Evolutionary conservation across 2,329 filamentous ascomycete genomes (phyloP).

Genomic region (Aspergillus ochraceoroseus): DNA sequence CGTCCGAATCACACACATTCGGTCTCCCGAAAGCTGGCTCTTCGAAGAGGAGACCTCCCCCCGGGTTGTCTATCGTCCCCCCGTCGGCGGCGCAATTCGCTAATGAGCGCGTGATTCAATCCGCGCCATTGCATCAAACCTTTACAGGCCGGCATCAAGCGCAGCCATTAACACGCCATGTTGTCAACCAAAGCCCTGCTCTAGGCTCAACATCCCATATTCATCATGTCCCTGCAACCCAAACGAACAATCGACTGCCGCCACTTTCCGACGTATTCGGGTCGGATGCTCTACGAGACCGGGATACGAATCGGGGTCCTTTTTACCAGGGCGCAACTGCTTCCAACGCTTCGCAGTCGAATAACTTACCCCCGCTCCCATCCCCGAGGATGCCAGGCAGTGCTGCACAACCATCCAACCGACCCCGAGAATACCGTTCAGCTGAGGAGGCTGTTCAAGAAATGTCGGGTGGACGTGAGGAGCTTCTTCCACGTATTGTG

Average conservation of each 20-base stretch:
- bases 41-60: constrained; percentile 59
- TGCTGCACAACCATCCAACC: constrained; percentile 50
- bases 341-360: constrained; percentile 60
- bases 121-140: constrained; percentile 86
- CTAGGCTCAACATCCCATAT: constrained; percentile 82
- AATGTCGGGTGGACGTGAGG: constrained; percentile 82
- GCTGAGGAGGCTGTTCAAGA: constrained; percentile 93
- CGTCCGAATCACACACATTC: constrained; percentile 45
- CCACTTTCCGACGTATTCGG: constrained; percentile 94
- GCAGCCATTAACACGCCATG: constrained; percentile 69
- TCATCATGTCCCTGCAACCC: constrained; percentile 79
- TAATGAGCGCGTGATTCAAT: constrained; percentile 92
- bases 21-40: constrained; percentile 40
- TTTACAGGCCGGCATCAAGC: constrained; percentile 86
- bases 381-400: constrained; percentile 67
- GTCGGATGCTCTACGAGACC: constrained; percentile 58
- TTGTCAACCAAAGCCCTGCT: constrained; percentile 75
- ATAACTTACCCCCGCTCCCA: constrained; percentile 63
- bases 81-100: constrained; percentile 89
- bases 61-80: constrained; percentile 88
- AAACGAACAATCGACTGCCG: constrained; percentile 86
- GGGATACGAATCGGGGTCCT: constrained; percentile 32
- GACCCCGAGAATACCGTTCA: constrained; percentile 83
- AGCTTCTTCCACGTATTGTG: constrained; percentile 85
- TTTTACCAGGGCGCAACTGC: constrained; percentile 55